phyloP scores from a whole-genome alignment of 805 yeast species.

The Sungouiella blattae region DNA sequence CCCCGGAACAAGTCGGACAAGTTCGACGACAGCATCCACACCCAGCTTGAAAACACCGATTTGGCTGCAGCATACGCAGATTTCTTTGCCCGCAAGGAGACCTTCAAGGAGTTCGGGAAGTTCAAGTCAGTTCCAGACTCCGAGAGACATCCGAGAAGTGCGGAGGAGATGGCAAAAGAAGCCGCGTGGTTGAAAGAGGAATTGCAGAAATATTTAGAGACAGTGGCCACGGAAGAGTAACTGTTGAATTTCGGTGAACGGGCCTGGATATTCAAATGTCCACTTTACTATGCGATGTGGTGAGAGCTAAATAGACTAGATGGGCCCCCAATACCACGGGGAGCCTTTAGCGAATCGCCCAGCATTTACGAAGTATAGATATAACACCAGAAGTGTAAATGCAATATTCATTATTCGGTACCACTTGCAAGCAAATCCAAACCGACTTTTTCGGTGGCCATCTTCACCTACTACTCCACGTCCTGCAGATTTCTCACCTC shows the following conservation, averaged over 20 bases:
- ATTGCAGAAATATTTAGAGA: conserved; percentile 29
- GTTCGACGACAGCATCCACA: conserved; percentile 61
- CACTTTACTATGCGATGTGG: too few species aligned
- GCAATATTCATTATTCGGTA: too few species aligned
- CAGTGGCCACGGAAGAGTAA: conserved; percentile 67
- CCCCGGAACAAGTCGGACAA: conserved; percentile 69
- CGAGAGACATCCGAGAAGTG: conserved; percentile 54
- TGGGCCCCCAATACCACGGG: too few species aligned
- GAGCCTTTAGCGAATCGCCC: too few species aligned
- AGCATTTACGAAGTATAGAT: too few species aligned
- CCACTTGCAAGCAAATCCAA: too few species aligned
- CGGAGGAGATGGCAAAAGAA: conserved; percentile 68
- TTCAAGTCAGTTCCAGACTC: conserved; percentile 41
- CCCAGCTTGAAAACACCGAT: conserved; percentile 54
- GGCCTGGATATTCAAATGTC: conserved; percentile 83
- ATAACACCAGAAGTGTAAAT: too few species aligned
- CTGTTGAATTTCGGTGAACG: conserved; percentile 99
- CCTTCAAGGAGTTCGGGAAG: conserved; percentile 26
- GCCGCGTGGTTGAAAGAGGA: conserved; percentile 52
- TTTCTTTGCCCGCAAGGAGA: conserved; percentile 19
- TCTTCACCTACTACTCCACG: too few species aligned
- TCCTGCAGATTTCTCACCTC: not conserved
- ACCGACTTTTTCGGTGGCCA: too few species aligned
- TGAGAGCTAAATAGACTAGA: too few species aligned
- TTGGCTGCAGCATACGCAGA: conserved; percentile 32